A percentile compares a stretch with the other conserved stretches of the same genome.
phyloP scores from a whole-genome alignment of 768 basidiomycete genomes.

The Jaapia argillacea region DNA sequence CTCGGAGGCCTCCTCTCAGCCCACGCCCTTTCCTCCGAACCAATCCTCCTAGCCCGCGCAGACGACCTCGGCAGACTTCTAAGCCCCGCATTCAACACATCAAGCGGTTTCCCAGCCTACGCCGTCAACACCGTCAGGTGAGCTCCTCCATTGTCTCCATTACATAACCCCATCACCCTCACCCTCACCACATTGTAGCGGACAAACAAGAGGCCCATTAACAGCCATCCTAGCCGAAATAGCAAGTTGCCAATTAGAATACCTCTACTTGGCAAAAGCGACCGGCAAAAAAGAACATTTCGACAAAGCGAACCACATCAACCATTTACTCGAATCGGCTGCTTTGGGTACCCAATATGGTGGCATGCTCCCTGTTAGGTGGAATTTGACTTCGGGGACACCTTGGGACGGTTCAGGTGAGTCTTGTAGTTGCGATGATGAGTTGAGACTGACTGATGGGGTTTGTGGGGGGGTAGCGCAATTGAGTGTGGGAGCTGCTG shows the following conservation, averaged over 20 bases:
- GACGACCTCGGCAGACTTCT: constrained; percentile 71
- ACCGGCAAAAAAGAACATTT: constrained; percentile 61
- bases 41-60: constrained; percentile 54
- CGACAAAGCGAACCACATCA: constrained; percentile 32
- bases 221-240: constrained; percentile 64
- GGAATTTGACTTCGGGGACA: constrained; percentile 39
- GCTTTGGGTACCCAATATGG: constrained; percentile 31
- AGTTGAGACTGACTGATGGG: constrained; percentile 2
- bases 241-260: constrained; percentile 75
- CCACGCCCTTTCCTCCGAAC: constrained; percentile 62
- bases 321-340: background rate
- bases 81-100: constrained; percentile 61
- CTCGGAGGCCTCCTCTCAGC: constrained; percentile 83
- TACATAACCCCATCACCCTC: too few relatives aligned
- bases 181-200: constrained; percentile 21
- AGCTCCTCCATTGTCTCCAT: constrained; percentile 13
- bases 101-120: constrained; percentile 62
- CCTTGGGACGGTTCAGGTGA: constrained; percentile 36
- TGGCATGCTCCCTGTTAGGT: constrained; percentile 56
- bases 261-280: constrained; percentile 70
- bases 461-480: constrained; percentile 15
- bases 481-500: constrained; percentile 52
- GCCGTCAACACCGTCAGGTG: constrained; percentile 58
- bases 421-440: too few relatives aligned
- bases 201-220: constrained; percentile 23